Base-by-base conservation (phyloP, 192 early-diverging fungal genomes). In the Podila minutissima region DNA sequence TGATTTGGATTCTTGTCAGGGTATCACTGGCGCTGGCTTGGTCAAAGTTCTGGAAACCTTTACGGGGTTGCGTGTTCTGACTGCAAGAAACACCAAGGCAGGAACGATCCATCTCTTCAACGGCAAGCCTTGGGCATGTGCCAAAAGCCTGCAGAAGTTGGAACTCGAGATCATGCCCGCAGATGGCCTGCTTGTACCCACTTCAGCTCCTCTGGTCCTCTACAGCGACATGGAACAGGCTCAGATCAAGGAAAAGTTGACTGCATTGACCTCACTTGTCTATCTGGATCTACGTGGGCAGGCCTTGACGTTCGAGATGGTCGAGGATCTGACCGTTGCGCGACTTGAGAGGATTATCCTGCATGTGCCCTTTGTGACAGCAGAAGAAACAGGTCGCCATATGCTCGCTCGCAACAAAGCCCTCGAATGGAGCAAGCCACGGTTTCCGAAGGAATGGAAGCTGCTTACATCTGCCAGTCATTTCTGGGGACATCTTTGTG, bases 61-160 rank as follows among this genome's bases (percentile, higher is more conserved):
- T 26, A 12, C 8, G 8, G 53, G 53, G 1, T 19, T 69, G 32
- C 67, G 26, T 3, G 9, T 2, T n/a, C 24, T 70, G 33, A 70
- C 50, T 29, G 28, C 61, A 46, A 9, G 24, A 20, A 46, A 38
- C 28, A 70, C 68, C 1, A 20, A 2, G 9, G 68, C 48, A 24
- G 68, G 68, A 8, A 70, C 59, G 17, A 46, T 70, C 28, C 41
- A 70, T 5, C 68, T 70, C 19, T 70, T 70, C 31, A 70, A 61
- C 4, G 13, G 38, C 60, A 62, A 53, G 51, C 22, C 64, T 2
- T 53, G 64, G 46, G 13, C 50, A 22, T 66, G 50, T 13, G 35
- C 35, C 3, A 66, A 51, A 31, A n/a, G 28, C n/a, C 37, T 41
- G 2, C 62, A 7, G 6, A 38, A 29, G 17, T 33, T 33, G 24